Evolutionary conservation across 2,329 filamentous ascomycete species (phyloP).

Genomic region (Ascochyta pisi): DNA sequence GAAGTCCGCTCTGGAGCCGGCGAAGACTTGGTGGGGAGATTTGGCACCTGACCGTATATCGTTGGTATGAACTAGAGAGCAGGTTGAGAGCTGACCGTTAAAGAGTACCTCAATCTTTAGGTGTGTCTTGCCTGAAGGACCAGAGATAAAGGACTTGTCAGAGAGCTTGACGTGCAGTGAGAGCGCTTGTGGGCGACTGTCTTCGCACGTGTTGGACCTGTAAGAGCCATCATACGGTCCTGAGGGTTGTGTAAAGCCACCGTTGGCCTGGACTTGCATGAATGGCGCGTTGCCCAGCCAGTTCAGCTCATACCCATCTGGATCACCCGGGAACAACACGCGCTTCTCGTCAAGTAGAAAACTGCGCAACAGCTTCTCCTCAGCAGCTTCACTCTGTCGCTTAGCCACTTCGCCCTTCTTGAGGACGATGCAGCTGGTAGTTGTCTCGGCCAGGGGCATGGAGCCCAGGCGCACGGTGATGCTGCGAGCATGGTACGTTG

Average conservation of each 20-base stretch:
- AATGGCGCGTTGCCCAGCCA: constrained; percentile 43
- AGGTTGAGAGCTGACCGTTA: constrained; percentile 54
- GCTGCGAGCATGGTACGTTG: constrained; percentile 39
- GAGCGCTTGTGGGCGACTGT: constrained; percentile 31
- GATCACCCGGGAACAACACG: constrained; percentile 37
- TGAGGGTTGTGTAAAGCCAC: background rate
- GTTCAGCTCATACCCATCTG: constrained; percentile 29
- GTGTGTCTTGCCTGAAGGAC: constrained; percentile 37
- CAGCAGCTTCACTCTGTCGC: constrained; percentile 26
- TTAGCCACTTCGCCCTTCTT: constrained; percentile 33
- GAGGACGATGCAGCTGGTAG: constrained; percentile 30
- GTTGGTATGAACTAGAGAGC: constrained; percentile 33
- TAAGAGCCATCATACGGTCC: background rate
- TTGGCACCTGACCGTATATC: constrained; percentile 28
- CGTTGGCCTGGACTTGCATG: constrained; percentile 37
- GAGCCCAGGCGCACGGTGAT: constrained; percentile 34
- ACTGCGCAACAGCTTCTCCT: constrained; percentile 29
- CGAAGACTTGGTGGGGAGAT: constrained; percentile 40
- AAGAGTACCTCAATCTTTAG: constrained; percentile 58
- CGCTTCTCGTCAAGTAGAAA: constrained; percentile 31
- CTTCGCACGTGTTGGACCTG: background rate
- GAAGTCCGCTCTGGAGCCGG: constrained; percentile 49
- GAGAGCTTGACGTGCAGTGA: constrained; percentile 41
- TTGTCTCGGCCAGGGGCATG: constrained; percentile 35
- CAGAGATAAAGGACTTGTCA: constrained; percentile 38